Percentiles rank a stretch among this genome's conserved stretches.
These are phyloP conservation scores for Rhytidiadelphus loreus DNA, from an alignment of 225 moss, liverwort and hornwort genomes.

Conservation along the genomic window DNA sequence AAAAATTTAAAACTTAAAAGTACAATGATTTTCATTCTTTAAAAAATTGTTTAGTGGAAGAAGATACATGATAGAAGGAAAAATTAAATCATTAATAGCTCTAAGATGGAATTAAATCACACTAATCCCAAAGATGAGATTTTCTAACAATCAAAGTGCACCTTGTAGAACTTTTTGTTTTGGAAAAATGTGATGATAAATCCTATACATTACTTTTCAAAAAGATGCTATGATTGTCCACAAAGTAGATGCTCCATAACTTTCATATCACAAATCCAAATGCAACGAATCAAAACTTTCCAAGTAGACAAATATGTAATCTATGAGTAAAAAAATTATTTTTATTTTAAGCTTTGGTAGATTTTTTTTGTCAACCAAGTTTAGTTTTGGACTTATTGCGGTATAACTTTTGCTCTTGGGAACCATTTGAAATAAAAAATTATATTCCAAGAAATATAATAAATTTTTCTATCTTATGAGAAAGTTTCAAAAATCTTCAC, in stretches of 20 bases:
- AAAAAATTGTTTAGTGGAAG: not conserved
- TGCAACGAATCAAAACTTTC: not conserved
- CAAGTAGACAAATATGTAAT: not conserved
- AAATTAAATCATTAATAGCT: not conserved
- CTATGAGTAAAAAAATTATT: not conserved
- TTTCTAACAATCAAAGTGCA: not conserved
- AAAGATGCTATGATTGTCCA: rapidly evolving
- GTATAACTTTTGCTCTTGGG: rapidly evolving
- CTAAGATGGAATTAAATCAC: not conserved
- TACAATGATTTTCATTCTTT: not conserved
- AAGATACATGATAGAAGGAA: not conserved
- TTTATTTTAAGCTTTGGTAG: not conserved
- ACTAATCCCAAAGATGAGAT: not conserved
- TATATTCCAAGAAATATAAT: not conserved
- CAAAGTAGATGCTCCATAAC: rapidly evolving
- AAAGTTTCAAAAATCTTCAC: not conserved
- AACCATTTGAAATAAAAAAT: not conserved
- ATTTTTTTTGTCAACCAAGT: rapidly evolving
- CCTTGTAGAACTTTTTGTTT: not conserved
- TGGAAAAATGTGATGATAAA: rapidly evolving
- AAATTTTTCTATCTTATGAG: not conserved
- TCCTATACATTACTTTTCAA: not conserved
- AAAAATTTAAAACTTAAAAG: too few species aligned
- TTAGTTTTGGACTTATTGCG: rapidly evolving
- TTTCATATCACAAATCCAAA: not conserved